Conservation (phyloP, 371 early-diverging fungal species). For the Mucor plumbeus region DNA sequence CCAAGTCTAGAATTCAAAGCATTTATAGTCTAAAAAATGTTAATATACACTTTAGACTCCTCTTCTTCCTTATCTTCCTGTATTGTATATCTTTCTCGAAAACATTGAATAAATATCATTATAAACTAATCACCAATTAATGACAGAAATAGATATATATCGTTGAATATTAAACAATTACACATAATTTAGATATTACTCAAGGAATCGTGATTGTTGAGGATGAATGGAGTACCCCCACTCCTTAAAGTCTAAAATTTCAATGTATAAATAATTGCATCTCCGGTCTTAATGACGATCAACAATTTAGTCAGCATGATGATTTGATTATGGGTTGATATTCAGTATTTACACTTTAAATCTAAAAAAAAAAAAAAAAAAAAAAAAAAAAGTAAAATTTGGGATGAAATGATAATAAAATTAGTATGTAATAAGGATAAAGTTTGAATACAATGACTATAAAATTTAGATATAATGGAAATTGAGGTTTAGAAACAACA, state of each 20-base stretch:
- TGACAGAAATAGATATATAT: slow-evolving; percentile 1
- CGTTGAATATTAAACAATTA: background rate
- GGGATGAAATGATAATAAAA: too few species aligned
- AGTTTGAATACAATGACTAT: too few species aligned
- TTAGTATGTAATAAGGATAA: too few species aligned
- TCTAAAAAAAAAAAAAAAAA: too few species aligned
- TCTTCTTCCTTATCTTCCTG: background rate
- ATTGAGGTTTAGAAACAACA: too few species aligned
- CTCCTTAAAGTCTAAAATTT: background rate
- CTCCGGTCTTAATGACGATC: background rate
- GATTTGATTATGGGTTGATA: too few species aligned
- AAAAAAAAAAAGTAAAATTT: too few species aligned
- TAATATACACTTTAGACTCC: slow-evolving; percentile 6
- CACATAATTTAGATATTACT: background rate
- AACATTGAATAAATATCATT: background rate
- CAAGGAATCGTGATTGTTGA: background rate
- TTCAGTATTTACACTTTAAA: too few species aligned
- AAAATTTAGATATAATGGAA: too few species aligned
- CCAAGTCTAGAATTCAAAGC: slow-evolving; percentile 1
- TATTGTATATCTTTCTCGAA: background rate
- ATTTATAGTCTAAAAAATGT: background rate
- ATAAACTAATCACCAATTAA: background rate
- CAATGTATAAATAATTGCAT: background rate
- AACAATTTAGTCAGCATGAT: slow-evolving; percentile 1
- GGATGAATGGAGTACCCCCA: too few species aligned